phyloP scores from a whole-genome alignment of 2,329 filamentous ascomycete species.

The Penicillium sp. region DNA sequence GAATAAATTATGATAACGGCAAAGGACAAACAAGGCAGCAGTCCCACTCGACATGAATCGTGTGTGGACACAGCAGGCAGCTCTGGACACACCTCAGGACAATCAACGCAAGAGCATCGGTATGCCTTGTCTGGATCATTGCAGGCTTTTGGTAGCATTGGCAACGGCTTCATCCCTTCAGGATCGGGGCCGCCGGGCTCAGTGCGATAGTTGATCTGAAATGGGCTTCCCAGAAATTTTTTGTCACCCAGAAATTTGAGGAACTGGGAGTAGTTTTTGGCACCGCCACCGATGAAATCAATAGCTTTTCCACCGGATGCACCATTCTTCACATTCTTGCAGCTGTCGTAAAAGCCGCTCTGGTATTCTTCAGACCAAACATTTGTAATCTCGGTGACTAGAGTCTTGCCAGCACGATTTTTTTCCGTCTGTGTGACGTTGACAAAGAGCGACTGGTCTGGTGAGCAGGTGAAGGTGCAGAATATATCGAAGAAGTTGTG shows the following conservation, averaged over 20 bases:
- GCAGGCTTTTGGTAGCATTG: slow-evolving; percentile 74
- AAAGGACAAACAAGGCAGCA: slow-evolving; percentile 90
- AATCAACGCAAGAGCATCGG: slow-evolving; percentile 90
- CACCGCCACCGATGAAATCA: slow-evolving; percentile 90
- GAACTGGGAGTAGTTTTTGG: slow-evolving; percentile 80
- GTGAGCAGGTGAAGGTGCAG: slow-evolving; percentile 96
- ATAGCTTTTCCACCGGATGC: slow-evolving; percentile 90
- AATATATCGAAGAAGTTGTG: slow-evolving; percentile 98
- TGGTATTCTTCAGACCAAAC: slow-evolving; percentile 80
- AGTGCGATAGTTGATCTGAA: slow-evolving; percentile 89
- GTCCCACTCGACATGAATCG: slow-evolving; percentile 72
- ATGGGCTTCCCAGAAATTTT: slow-evolving; percentile 83
- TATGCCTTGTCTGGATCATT: slow-evolving; percentile 82
- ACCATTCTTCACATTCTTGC: slow-evolving; percentile 98
- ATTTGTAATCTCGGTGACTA: slow-evolving; percentile 89
- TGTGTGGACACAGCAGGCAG: slow-evolving; percentile 68
- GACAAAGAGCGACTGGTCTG: slow-evolving; percentile 89
- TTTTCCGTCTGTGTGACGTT: slow-evolving; percentile 74
- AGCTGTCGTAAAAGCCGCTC: slow-evolving; percentile 87
- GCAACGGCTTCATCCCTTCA: slow-evolving; percentile 63
- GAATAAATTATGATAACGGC: slow-evolving; percentile 83
- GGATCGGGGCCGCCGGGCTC: slow-evolving; percentile 53
- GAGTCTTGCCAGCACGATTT: slow-evolving; percentile 47
- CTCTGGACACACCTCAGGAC: slow-evolving; percentile 74
- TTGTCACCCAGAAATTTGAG: slow-evolving; percentile 91